phyloP scores from a whole-genome alignment of 2,329 filamentous ascomycete species.

The Xenosphaeropsis pyriputrescens region DNA sequence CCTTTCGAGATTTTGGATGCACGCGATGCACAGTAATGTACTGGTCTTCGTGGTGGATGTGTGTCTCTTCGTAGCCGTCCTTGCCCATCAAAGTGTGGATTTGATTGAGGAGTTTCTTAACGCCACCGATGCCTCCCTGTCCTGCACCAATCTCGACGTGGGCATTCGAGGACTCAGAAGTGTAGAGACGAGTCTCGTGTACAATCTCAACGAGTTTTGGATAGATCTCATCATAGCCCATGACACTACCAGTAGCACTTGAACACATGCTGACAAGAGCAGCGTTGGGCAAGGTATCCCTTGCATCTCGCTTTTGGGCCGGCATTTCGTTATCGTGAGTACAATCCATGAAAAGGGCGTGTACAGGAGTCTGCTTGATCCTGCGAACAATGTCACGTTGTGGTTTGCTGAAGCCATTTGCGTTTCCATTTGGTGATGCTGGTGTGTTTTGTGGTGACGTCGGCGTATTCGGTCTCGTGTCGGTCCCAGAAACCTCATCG shows the following conservation, averaged over 20 bases:
- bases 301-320: conserved; percentile 84
- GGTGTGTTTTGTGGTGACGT: no score
- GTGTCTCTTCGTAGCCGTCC: conserved; percentile 86
- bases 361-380: conserved; percentile 78
- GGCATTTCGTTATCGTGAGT: conserved; percentile 97
- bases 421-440: conserved; percentile 12
- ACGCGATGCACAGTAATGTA: conserved; percentile 95
- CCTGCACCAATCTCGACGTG: conserved; percentile 51
- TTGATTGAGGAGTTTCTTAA: conserved; percentile 88
- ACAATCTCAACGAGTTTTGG: conserved; percentile 88
- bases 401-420: conserved; percentile 17
- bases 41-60: conserved; percentile 91
- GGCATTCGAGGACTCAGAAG: conserved; percentile 55
- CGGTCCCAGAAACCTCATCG: conserved; percentile 63
- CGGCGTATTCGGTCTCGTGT: conserved; percentile 22
- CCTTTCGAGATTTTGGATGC: conserved; percentile 81
- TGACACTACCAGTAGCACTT: conserved; percentile 87
- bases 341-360: conserved; percentile 97
- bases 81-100: conserved; percentile 94
- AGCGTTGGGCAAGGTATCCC: conserved; percentile 87
- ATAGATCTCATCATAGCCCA: conserved; percentile 96
- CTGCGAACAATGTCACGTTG: conserved; percentile 45
- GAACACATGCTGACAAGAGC: conserved; percentile 93
- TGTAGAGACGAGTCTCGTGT: conserved; percentile 72
- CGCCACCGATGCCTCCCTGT: conserved; percentile 73